Base-by-base conservation (phyloP, 768 basidiomycete species). In the Tubosaeta brunneosetosa region DNA sequence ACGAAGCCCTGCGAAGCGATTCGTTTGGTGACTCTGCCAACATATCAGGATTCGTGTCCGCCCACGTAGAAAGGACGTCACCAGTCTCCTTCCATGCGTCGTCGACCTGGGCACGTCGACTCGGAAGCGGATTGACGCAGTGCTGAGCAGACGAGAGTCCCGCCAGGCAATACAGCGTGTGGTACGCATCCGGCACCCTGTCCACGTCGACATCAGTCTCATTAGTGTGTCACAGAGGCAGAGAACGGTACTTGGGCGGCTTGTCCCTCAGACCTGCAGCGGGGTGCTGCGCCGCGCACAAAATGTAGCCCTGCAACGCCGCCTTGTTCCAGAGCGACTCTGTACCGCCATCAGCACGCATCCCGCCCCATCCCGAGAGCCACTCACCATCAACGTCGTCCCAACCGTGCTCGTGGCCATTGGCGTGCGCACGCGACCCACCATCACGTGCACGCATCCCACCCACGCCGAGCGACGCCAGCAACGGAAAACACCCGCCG, bases 111-210 rank as follows among this genome's bases (percentile, higher is more conserved):
- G 64, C 61, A 6, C 66, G 67, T 29, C 74, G 65, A 3, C 66
- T 48, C 0, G 68, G 58, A 0, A 83, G 81, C 1, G 79, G 79
- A 34, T 67, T 71, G 1, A 94, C 77, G 38, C 75, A 80, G 57
- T 97, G 93, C 63, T 98, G 97, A 0, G 95, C 90, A 0, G 83
- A 75, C 0, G 95, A 91, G 16, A 97, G 77, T 12, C 97, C 97
- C 5, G 93, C 81, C 3, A 98, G 80, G 63, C 91, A 94, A 69
- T 95, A 98, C 33, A 91, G 71, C 0, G 95, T 97, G 63, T 99
- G 97, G 66, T 99, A 99, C 36, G 91, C 79, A 65, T 99, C 97
- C n/a, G 94, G 74, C n/a, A 71, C 70, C 70, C 93, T 94, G 58
- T 16, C 14, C 14, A 12, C 27, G 16, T 12, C 31, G n/a, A 14